Evolutionary conservation across 1,139 yeast genomes (phyloP).

Genomic region (Debaryomyces coudertii): DNA sequence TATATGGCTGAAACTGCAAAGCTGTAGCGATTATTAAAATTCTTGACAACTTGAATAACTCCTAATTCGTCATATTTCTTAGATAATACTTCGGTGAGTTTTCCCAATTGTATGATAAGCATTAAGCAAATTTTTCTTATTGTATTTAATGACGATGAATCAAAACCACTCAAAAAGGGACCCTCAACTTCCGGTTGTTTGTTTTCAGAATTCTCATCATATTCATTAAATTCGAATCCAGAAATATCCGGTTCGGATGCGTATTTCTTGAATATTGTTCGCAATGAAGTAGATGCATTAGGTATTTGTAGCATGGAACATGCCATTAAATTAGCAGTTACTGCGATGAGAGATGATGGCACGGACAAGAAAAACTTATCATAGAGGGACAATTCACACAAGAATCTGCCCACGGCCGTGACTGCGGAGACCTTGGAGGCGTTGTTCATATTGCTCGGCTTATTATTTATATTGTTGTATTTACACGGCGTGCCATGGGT

Average conservation of each 20-base stretch:
- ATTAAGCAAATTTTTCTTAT: constrained; percentile 50
- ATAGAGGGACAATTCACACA: constrained; percentile 77
- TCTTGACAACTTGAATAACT: constrained; percentile 42
- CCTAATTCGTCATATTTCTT: constrained; percentile 55
- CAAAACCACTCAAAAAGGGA: constrained; percentile 58
- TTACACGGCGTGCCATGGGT: constrained; percentile 36
- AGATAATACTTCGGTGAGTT: constrained; percentile 57
- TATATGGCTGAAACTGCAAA: constrained; percentile 29
- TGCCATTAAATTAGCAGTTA: constrained; percentile 72
- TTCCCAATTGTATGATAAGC: constrained; percentile 48
- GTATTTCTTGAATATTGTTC: constrained; percentile 25
- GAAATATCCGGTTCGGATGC: constrained; percentile 11
- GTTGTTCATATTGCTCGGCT: constrained; percentile 15
- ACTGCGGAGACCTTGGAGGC: constrained; percentile 49
- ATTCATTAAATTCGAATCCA: constrained; percentile 4
- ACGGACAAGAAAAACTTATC: constrained; percentile 66
- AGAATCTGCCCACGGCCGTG: constrained; percentile 62
- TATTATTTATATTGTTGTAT: constrained; percentile 23
- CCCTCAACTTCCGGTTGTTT: constrained; percentile 45
- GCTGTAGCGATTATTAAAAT: constrained; percentile 33
- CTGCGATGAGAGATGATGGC: constrained; percentile 65
- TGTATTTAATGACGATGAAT: constrained; percentile 40
- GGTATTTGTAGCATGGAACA: constrained; percentile 61
- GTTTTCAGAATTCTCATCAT: constrained; percentile 35
- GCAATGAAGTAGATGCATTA: constrained; percentile 35